Percentiles rank a stretch among this genome's conserved stretches.
Evolutionary conservation across 1,284 basidiomycete genomes (phyloP).

Genomic region (Puccinia coronata): DNA sequence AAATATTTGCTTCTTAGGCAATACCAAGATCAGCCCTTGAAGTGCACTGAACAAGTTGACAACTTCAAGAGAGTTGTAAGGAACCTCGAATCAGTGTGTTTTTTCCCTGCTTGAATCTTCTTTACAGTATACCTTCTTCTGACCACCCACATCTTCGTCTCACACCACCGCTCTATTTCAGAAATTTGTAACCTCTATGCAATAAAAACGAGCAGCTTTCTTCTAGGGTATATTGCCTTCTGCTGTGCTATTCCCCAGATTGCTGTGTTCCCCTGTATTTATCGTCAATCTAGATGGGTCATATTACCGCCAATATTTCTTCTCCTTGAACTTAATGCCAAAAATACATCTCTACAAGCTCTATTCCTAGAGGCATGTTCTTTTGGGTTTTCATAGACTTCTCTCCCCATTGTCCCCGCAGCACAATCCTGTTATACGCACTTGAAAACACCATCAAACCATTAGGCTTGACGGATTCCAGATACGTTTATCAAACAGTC

Average conservation of each 20-base stretch:
- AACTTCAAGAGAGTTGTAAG: slow-evolving; percentile 38
- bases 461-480: too few relatives aligned
- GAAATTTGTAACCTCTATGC: slow-evolving; percentile 45
- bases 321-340: background rate
- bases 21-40: slow-evolving; percentile 33
- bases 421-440: too few relatives aligned
- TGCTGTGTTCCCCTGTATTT: background rate
- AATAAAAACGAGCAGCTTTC: slow-evolving; percentile 8
- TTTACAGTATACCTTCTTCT: background rate
- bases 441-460: too few relatives aligned
- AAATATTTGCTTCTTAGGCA: background rate
- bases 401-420: background rate
- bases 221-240: background rate
- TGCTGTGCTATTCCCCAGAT: background rate
- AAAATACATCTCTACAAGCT: background rate
- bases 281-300: slow-evolving; percentile 20
- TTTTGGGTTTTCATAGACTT: too few relatives aligned
- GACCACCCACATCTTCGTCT: background rate
- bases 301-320: background rate
- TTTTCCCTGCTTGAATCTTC: background rate
- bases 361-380: background rate
- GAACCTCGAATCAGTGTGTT: slow-evolving; percentile 41
- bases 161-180: background rate
- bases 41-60: slow-evolving; percentile 43
- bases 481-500: too few relatives aligned